These are phyloP conservation scores for Syncephalastrum contaminatum DNA, from an alignment of 371 early-diverging fungal species.

Conservation along the genomic window DNA sequence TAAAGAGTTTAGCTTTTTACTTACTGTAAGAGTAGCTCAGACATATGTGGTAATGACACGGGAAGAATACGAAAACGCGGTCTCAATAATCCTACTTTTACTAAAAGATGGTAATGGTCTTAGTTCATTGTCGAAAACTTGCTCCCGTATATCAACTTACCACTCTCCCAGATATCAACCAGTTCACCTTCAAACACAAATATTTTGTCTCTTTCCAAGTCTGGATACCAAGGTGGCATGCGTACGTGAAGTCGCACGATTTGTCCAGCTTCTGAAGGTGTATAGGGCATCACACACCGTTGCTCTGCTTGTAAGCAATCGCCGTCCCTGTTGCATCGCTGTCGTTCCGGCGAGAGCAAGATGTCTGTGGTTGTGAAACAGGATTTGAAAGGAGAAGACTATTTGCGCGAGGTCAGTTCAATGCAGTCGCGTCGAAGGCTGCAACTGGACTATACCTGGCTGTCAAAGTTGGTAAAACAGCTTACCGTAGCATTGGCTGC, in stretches of 20 bases:
- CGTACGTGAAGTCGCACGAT: constrained; percentile 54
- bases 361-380: constrained; percentile 9
- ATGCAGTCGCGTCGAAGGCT: too few relatives aligned
- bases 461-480: constrained; percentile 45
- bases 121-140: not conserved
- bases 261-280: constrained; percentile 51
- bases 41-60: constrained; percentile 53
- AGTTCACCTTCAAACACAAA: constrained; percentile 60
- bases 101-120: constrained; percentile 20
- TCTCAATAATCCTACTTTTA: constrained; percentile 62
- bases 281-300: constrained; percentile 61
- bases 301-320: constrained; percentile 27
- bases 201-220: constrained; percentile 21
- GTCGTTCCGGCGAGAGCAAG: constrained; percentile 25
- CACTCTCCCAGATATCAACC: constrained; percentile 61
- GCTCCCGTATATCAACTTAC: constrained; percentile 20
- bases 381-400: not conserved
- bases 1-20: not conserved
- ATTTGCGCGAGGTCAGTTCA: too few relatives aligned
- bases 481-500: constrained; percentile 43
- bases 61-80: constrained; percentile 62
- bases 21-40: constrained; percentile 58
- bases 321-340: constrained; percentile 33
- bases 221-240: constrained; percentile 33
- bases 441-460: too few relatives aligned